These are phyloP conservation scores for Mycena sanguinolenta DNA, from an alignment of 768 basidiomycete species.

Conservation along the genomic window DNA sequence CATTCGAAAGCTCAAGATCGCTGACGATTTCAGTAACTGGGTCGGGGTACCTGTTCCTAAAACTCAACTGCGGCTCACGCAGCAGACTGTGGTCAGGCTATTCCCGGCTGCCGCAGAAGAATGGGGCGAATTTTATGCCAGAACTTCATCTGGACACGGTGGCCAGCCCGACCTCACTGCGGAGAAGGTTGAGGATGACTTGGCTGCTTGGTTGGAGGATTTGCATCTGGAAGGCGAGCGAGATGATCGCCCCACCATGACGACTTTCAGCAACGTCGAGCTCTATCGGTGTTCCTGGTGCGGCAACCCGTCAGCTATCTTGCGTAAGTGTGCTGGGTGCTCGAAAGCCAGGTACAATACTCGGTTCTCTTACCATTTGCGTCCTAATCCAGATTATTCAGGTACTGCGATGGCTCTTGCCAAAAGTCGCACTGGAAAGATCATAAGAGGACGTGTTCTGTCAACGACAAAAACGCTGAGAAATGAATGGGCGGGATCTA, in stretches of 20 bases:
- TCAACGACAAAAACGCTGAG: constrained; percentile 6
- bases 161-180: constrained; percentile 46
- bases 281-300: constrained; percentile 77
- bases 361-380: background rate
- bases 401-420: constrained; percentile 55
- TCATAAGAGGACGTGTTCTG: constrained; percentile 38
- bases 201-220: constrained; percentile 70
- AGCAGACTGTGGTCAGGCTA: constrained; percentile 62
- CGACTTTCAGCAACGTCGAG: constrained; percentile 54
- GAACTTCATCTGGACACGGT: constrained; percentile 46
- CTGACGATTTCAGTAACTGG: constrained; percentile 65
- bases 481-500: background rate
- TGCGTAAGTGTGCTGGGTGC: constrained; percentile 66
- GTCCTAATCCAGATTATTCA: constrained; percentile 20
- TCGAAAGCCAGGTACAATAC: constrained; percentile 52
- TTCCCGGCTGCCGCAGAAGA: constrained; percentile 60
- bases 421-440: constrained; percentile 54
- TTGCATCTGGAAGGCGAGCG: constrained; percentile 53
- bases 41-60: constrained; percentile 61
- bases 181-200: constrained; percentile 66
- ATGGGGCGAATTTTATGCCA: constrained; percentile 60
- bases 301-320: constrained; percentile 69
- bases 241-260: constrained; percentile 31
- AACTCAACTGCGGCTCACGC: constrained; percentile 66
- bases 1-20: constrained; percentile 59